Percentiles rank a stretch among this genome's conserved stretches.
Conservation (phyloP, 192 early-diverging fungal genomes). For the Dissophora globulifera region DNA sequence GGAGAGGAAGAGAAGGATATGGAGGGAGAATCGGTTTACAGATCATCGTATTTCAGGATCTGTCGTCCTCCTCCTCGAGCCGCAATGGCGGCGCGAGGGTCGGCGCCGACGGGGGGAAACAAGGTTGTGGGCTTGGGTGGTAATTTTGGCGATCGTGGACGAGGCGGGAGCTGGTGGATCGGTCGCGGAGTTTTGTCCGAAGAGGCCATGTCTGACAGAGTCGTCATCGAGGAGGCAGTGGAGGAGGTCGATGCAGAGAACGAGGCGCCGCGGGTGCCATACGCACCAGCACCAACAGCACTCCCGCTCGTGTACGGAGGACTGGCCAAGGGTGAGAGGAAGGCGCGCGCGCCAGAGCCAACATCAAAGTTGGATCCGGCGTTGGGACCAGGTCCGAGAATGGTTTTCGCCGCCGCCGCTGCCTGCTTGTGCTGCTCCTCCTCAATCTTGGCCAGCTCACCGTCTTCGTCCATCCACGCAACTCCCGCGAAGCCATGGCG, state of each 20-base stretch:
- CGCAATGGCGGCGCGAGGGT: constrained; percentile 35
- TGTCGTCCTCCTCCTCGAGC: constrained; percentile 42
- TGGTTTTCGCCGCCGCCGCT: constrained; percentile 14
- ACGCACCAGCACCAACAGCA: not conserved
- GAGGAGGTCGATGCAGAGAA: no score
- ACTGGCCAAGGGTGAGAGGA: not conserved
- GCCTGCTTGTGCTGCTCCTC: constrained; percentile 44
- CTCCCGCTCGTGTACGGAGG: not conserved
- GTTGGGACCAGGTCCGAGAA: not conserved
- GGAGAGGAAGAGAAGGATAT: no score
- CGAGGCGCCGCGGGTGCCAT: constrained; percentile 2
- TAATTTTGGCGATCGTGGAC: constrained; percentile 36
- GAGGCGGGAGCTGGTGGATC: constrained; percentile 33
- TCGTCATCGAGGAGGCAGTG: no score
- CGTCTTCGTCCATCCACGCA: constrained; percentile 63
- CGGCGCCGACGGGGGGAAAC: constrained; percentile 25
- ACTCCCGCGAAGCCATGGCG: constrained; percentile 61
- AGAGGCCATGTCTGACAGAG: not conserved
- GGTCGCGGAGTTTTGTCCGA: not conserved
- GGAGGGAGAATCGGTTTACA: constrained; percentile 22
- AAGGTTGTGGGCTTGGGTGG: constrained; percentile 28
- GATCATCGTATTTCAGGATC: constrained; percentile 46
- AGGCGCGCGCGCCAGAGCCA: not conserved
- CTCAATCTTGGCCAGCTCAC: constrained; percentile 28
- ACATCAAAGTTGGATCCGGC: no score